Conservation (phyloP, 352 stramenopile genomes). For the Pythium folliculosum region DNA sequence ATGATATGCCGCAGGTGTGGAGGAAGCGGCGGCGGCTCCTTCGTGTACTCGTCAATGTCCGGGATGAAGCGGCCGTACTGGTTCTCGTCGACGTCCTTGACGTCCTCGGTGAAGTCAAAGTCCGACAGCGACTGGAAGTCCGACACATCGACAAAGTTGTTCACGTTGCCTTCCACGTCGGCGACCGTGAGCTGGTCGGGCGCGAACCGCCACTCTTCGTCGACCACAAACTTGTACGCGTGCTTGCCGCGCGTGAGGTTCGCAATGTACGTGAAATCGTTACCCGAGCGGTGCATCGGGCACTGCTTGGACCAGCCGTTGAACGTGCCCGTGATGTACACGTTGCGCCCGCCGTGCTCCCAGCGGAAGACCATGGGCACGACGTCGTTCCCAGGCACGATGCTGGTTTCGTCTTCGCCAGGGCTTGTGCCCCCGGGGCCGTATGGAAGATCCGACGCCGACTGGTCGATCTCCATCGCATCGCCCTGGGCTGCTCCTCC, state of each 20-base stretch:
- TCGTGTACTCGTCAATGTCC: conserved; percentile 99
- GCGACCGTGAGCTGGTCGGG: conserved; percentile 96
- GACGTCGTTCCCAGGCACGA: conserved; percentile 35
- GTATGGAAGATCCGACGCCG: conserved; percentile 38
- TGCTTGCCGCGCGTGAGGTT: conserved; percentile 97
- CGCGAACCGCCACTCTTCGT: conserved; percentile 98
- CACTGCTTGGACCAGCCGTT: conserved; percentile 99
- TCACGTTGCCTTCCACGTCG: conserved; percentile 98
- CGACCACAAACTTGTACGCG: conserved; percentile 99
- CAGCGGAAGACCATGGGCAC: conserved; percentile 98
- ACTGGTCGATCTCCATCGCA: conserved; percentile 70
- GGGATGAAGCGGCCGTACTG: conserved; percentile 96
- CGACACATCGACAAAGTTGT: conserved; percentile 99
- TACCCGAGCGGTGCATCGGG: conserved; percentile 98
- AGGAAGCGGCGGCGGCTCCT: conserved; percentile 97
- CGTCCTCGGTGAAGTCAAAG: conserved; percentile 47
- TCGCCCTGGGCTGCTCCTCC: conserved; percentile 29
- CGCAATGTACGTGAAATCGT: conserved; percentile 99
- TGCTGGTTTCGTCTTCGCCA: conserved; percentile 23
- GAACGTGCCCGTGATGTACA: conserved; percentile 99
- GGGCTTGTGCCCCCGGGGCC: conserved; percentile 21
- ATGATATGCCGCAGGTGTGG: conserved; percentile 99
- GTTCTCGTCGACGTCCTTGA: conserved; percentile 82
- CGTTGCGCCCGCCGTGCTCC: conserved; percentile 95
- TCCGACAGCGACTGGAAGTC: conserved; percentile 93